Conservation (phyloP, 768 basidiomycete species). For the Xerocomellus intermedius region DNA sequence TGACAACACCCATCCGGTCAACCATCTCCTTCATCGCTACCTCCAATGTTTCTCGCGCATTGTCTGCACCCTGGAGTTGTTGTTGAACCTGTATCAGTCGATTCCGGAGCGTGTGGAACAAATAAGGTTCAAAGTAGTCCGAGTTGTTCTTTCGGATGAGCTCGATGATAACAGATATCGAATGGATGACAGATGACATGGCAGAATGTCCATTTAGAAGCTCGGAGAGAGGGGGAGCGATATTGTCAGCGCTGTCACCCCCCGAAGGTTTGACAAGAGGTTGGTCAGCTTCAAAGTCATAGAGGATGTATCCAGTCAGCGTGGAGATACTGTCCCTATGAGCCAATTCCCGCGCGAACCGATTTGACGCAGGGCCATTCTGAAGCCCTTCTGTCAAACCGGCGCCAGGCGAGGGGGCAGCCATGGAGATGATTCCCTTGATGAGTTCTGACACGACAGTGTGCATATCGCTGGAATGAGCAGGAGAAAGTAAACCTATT, state of each 20-base stretch:
- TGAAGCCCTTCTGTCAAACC: constrained; percentile 69
- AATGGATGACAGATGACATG: constrained; percentile 80
- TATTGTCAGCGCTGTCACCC: constrained; percentile 14
- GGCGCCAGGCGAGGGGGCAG: constrained; percentile 79
- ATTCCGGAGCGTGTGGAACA: constrained; percentile 92
- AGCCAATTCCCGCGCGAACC: constrained; percentile 87
- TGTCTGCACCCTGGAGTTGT: constrained; percentile 52
- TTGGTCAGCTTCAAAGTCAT: constrained; percentile 45
- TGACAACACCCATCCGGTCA: constrained; percentile 84
- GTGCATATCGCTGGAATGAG: constrained; percentile 73
- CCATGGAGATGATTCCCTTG: constrained; percentile 93
- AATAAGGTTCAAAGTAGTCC: constrained; percentile 96
- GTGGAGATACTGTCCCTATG: constrained; percentile 65
- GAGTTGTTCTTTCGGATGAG: constrained; percentile 97
- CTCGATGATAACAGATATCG: constrained; percentile 88
- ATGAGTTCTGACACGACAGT: constrained; percentile 86
- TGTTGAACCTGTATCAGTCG: constrained; percentile 87
- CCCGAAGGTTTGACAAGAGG: constrained; percentile 19
- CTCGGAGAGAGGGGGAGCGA: constrained; percentile 11
- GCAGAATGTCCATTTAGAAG: constrained; percentile 47
- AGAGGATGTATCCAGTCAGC: constrained; percentile 74
- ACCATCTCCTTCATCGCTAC: constrained; percentile 78
- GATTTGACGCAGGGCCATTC: constrained; percentile 76
- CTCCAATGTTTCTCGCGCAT: constrained; percentile 66
- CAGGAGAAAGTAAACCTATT: constrained; percentile 79